Conservation (phyloP, 371 early-diverging fungal genomes). For the Apophysomyces elegans region DNA sequence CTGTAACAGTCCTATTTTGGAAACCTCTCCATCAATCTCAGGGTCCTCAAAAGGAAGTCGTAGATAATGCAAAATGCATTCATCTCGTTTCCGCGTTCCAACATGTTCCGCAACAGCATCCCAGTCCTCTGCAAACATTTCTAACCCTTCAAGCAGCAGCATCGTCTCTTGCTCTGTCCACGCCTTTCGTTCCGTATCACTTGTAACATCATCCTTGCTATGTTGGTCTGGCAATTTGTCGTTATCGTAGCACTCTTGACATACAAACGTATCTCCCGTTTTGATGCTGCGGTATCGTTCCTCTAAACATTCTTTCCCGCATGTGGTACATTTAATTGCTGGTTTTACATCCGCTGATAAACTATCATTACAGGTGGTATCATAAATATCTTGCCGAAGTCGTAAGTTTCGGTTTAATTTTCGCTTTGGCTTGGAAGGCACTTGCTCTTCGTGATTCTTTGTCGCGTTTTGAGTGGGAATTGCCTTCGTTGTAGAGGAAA, state of each 20-base stretch:
- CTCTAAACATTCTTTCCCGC: slow-evolving; percentile 78
- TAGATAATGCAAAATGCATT: slow-evolving; percentile 50
- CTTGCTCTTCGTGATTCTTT: neutral
- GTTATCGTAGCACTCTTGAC: slow-evolving; percentile 79
- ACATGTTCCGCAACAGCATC: slow-evolving; percentile 46
- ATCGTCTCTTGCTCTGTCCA: slow-evolving; percentile 47
- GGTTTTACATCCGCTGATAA: neutral
- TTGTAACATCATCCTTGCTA: slow-evolving; percentile 79
- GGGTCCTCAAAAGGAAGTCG: slow-evolving; percentile 65
- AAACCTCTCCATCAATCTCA: slow-evolving; percentile 54
- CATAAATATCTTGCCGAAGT: neutral
- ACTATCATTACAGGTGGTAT: slow-evolving; percentile 14
- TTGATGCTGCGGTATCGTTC: slow-evolving; percentile 73
- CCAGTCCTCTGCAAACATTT: slow-evolving; percentile 41
- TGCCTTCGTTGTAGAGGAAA: neutral
- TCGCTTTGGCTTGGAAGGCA: slow-evolving; percentile 5
- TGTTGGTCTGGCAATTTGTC: slow-evolving; percentile 86
- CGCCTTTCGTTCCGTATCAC: slow-evolving; percentile 17
- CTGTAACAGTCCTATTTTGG: slow-evolving; percentile 47
- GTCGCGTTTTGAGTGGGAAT: neutral
- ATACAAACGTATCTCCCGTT: slow-evolving; percentile 65
- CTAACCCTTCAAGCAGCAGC: slow-evolving; percentile 38
- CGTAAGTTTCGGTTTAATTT: neutral
- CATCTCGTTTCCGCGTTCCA: slow-evolving; percentile 45
- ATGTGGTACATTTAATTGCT: slow-evolving; percentile 65